phyloP scores from a whole-genome alignment of 805 yeast species.

The Cyberlindnera euphorbiiphila region DNA sequence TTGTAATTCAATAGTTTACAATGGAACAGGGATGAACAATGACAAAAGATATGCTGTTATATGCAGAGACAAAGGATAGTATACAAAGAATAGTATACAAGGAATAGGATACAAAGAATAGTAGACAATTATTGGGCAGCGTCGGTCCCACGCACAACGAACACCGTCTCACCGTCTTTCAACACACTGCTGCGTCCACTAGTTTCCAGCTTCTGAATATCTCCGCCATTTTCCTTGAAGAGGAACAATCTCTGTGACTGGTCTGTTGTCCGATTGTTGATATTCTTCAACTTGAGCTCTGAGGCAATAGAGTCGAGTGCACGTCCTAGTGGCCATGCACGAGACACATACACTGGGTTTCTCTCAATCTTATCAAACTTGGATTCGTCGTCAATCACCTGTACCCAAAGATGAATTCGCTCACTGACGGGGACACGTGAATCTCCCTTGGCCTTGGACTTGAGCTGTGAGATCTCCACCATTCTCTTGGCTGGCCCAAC shows the following conservation, averaged over 20 bases:
- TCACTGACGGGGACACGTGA: constrained; percentile 17
- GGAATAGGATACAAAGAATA: too few relatives aligned
- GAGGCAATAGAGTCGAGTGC: constrained; percentile 25
- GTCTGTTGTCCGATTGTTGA: constrained; percentile 25
- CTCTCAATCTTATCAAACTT: constrained; percentile 20
- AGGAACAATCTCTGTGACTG: constrained; percentile 18
- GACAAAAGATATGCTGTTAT: too few relatives aligned
- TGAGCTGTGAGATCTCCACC: constrained; percentile 20
- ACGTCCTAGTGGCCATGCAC: constrained; percentile 29
- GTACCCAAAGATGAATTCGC: constrained; percentile 23
- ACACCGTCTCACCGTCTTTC: constrained; percentile 21
- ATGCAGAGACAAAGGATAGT: too few relatives aligned
- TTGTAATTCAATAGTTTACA: too few relatives aligned
- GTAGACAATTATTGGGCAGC: neutral
- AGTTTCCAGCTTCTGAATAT: constrained; percentile 18
- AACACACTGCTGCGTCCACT: constrained; percentile 20
- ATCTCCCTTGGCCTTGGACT: constrained; percentile 26
- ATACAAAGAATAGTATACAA: too few relatives aligned
- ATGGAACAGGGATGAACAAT: too few relatives aligned
- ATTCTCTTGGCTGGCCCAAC: constrained; percentile 21
- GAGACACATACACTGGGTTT: constrained; percentile 21
- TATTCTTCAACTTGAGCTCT: constrained; percentile 20
- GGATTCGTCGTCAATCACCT: constrained; percentile 25
- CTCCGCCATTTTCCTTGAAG: constrained; percentile 16
- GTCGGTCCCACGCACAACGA: constrained; percentile 24